Evolutionary conservation across 805 yeast species (phyloP).

Genomic region (Candida dajiaensis): DNA sequence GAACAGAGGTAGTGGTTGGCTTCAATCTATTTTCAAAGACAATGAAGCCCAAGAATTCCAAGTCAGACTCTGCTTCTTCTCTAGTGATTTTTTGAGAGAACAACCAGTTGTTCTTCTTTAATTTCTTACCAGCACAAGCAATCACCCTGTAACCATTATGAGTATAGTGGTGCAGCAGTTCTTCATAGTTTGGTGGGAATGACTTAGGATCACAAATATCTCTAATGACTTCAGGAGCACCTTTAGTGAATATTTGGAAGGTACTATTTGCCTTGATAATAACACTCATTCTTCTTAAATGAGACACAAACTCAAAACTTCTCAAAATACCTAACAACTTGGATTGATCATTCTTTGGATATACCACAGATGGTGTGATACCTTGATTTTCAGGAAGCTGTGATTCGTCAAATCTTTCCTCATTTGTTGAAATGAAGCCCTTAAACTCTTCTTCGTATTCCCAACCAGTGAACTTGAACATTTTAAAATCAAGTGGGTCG

Average conservation of each 20-base stretch:
- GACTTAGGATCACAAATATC: constrained; percentile 68
- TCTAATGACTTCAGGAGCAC: constrained; percentile 93
- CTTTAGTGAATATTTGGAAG: constrained; percentile 67
- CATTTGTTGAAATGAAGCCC: constrained; percentile 32
- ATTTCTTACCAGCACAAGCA: constrained; percentile 75
- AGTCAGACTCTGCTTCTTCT: constrained; percentile 58
- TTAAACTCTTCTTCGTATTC: constrained; percentile 60
- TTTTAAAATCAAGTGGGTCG: constrained; percentile 88
- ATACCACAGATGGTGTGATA: constrained; percentile 45
- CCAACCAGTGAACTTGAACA: constrained; percentile 90
- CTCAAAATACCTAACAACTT: constrained; percentile 42
- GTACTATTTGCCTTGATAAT: constrained; percentile 45
- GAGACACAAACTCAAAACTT: constrained; percentile 77
- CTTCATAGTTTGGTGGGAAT: constrained; percentile 70
- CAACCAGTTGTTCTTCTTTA: constrained; percentile 40
- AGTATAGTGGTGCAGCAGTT: constrained; percentile 74
- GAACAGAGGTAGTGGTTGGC: constrained; percentile 54
- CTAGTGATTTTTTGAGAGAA: constrained; percentile 48
- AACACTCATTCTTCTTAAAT: constrained; percentile 87
- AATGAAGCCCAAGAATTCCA: constrained; percentile 81
- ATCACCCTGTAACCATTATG: constrained; percentile 93
- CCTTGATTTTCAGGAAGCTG: constrained; percentile 36
- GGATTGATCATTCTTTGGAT: constrained; percentile 34
- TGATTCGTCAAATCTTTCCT: constrained; percentile 32
- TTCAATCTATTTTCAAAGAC: constrained; percentile 90